A percentile compares a stretch with the other conserved stretches of the same genome.
Evolutionary conservation across 2,329 filamentous ascomycete species (phyloP).

Genomic region (Acrodontium crateriforme): DNA sequence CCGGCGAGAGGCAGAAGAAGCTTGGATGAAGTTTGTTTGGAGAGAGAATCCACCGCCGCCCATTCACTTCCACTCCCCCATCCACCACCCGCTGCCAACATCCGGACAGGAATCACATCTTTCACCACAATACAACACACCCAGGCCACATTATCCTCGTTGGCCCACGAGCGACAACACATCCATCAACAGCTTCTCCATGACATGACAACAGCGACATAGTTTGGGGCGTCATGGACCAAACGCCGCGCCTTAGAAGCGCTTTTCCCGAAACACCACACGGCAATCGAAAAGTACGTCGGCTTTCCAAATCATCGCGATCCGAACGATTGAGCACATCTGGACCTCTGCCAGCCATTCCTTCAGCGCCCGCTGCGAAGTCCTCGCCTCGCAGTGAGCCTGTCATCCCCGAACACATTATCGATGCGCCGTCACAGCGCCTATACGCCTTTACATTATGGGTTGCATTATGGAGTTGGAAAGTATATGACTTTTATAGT

Average conservation of each 20-base stretch:
- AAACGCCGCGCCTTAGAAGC: slow-evolving; percentile 69
- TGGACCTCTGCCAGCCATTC: slow-evolving; percentile 10
- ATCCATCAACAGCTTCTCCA: too few relatives aligned
- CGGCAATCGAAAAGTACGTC: slow-evolving; percentile 7
- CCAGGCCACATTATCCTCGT: too few relatives aligned
- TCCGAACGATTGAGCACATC: slow-evolving; percentile 12
- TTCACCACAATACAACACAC: too few relatives aligned
- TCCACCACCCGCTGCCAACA: too few relatives aligned
- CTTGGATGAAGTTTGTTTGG: too few relatives aligned
- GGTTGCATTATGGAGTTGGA: slow-evolving; percentile 61
- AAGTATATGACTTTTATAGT: slow-evolving; percentile 72
- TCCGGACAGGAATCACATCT: too few relatives aligned
- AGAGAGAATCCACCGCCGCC: too few relatives aligned
- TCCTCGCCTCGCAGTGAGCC: slow-evolving; percentile 33
- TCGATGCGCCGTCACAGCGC: slow-evolving; percentile 84
- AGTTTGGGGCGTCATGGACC: slow-evolving; percentile 59
- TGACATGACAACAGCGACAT: too few relatives aligned
- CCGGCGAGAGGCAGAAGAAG: too few relatives aligned
- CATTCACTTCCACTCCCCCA: too few relatives aligned
- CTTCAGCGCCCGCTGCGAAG: slow-evolving; percentile 7
- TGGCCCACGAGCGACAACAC: too few relatives aligned
- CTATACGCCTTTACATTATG: slow-evolving; percentile 79
- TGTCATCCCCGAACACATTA: slow-evolving; percentile 63
- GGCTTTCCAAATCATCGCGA: slow-evolving; percentile 3
- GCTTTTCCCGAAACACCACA: slow-evolving; percentile 66